These are phyloP conservation scores for Neofusicoccum laricinum DNA, from an alignment of 2,329 filamentous ascomycete genomes.

Conservation along the genomic window DNA sequence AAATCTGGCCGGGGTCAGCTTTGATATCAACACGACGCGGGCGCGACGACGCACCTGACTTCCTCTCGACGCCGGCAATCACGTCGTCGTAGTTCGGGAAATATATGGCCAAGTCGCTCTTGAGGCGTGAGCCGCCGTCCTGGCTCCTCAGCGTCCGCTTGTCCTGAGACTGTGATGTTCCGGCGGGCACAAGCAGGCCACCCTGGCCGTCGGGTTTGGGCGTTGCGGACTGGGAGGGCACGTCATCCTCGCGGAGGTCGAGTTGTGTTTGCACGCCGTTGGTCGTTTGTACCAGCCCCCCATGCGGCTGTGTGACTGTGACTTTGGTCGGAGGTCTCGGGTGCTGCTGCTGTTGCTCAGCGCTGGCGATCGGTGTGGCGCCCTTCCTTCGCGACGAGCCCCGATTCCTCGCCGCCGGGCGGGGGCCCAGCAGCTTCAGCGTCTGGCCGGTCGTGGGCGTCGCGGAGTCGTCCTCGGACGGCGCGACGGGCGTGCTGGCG, in stretches of 20 bases:
- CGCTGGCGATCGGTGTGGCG: constrained; percentile 15
- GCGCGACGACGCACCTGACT: constrained; percentile 59
- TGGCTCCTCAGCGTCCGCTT: constrained; percentile 81
- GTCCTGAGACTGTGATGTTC: constrained; percentile 43
- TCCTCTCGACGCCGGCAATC: constrained; percentile 78
- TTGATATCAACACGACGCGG: not conserved
- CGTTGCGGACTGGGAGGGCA: constrained; percentile 31
- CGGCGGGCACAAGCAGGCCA: constrained; percentile 22
- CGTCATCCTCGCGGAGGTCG: constrained; percentile 31
- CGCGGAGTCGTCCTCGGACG: constrained; percentile 7
- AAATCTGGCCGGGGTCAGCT: constrained; percentile 55
- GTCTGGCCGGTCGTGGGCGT: constrained; percentile 3
- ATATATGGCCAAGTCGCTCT: constrained; percentile 87
- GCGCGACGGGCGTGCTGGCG: constrained; percentile 12
- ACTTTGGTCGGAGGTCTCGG: constrained; percentile 42
- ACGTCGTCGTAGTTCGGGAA: constrained; percentile 94
- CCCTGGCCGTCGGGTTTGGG: constrained; percentile 28
- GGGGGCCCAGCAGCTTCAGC: constrained; percentile 16
- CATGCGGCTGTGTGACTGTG: constrained; percentile 43
- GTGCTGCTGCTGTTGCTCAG: constrained; percentile 16
- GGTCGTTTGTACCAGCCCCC: constrained; percentile 38
- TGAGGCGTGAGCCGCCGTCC: constrained; percentile 75
- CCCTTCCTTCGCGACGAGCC: constrained; percentile 16
- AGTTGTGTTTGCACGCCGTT: constrained; percentile 41
- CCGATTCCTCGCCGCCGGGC: constrained; percentile 13